A percentile compares a stretch with the other conserved stretches of the same genome.
Conservation (phyloP, 2,329 filamentous ascomycete species). For the Exophiala dermatitidis region DNA sequence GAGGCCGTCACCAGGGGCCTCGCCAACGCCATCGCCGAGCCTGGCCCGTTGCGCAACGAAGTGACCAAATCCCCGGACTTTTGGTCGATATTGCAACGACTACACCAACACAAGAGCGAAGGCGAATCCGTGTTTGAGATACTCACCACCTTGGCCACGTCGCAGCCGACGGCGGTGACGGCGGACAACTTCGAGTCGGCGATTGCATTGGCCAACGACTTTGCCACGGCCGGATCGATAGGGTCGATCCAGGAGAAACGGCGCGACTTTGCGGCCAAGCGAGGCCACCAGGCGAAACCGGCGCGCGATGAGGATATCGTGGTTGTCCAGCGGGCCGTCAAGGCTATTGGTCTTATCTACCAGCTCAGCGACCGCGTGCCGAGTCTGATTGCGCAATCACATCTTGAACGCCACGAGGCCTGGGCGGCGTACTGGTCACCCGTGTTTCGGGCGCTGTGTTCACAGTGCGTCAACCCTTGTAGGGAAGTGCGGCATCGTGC, state of each 20-base stretch:
- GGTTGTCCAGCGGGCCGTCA: slow-evolving; percentile 67
- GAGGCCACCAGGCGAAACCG: slow-evolving; percentile 23
- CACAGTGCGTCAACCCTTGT: slow-evolving; percentile 89
- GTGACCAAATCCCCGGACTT: slow-evolving; percentile 96
- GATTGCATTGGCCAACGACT: slow-evolving; percentile 76
- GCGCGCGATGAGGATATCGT: slow-evolving; percentile 54
- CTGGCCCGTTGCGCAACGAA: slow-evolving; percentile 74
- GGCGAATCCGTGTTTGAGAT: slow-evolving; percentile 77
- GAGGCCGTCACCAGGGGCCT: slow-evolving; percentile 71
- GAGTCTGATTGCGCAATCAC: slow-evolving; percentile 81
- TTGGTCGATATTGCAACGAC: slow-evolving; percentile 77
- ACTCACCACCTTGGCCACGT: slow-evolving; percentile 67
- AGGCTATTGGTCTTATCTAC: slow-evolving; percentile 74
- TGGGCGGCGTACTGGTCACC: slow-evolving; percentile 98
- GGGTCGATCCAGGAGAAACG: slow-evolving; percentile 26
- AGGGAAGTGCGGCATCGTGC: slow-evolving; percentile 86
- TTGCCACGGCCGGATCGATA: slow-evolving; percentile 73
- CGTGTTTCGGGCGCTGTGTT: slow-evolving; percentile 79
- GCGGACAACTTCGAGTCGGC: slow-evolving; percentile 93
- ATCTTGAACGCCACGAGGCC: slow-evolving; percentile 81
- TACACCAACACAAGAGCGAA: slow-evolving; percentile 63
- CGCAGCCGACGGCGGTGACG: slow-evolving; percentile 71
- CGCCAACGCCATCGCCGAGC: slow-evolving; percentile 68
- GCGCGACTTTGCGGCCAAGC: slow-evolving; percentile 24
- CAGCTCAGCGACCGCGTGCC: slow-evolving; percentile 75